These are phyloP conservation scores for Fusarium fracticaudum DNA, from an alignment of 2,329 filamentous ascomycete genomes.

Conservation along the genomic window DNA sequence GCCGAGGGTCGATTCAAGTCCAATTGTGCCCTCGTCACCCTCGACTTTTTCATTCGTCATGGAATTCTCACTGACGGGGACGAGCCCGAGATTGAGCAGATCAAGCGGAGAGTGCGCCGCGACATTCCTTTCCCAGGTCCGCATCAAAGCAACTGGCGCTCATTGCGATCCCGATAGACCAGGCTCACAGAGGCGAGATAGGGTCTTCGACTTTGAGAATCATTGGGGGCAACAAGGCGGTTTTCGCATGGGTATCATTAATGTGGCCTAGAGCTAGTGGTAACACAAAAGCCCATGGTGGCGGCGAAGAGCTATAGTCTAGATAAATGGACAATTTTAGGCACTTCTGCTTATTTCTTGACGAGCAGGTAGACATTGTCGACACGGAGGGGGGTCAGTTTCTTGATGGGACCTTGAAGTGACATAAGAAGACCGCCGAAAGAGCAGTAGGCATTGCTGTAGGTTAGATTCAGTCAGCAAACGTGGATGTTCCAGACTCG, in stretches of 20 bases:
- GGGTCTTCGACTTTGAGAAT: constrained; percentile 9
- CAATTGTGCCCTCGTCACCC: constrained; percentile 84
- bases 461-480: constrained; percentile 21
- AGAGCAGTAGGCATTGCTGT: constrained; percentile 90
- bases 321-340: constrained; percentile 16
- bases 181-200: background rate
- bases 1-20: constrained; percentile 85
- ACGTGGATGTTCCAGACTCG: background rate
- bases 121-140: constrained; percentile 82
- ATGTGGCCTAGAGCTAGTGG: constrained; percentile 33
- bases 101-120: constrained; percentile 79
- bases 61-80: constrained; percentile 81
- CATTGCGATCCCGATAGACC: constrained; percentile 9
- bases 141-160: constrained; percentile 54
- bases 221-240: constrained; percentile 15
- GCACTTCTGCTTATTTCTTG: constrained; percentile 74
- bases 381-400: constrained; percentile 89
- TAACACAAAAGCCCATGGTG: constrained; percentile 15
- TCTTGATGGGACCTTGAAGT: constrained; percentile 94
- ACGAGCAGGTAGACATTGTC: constrained; percentile 93
- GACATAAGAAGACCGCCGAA: constrained; percentile 93
- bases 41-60: constrained; percentile 92
- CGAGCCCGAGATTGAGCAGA: constrained; percentile 81
- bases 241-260: constrained; percentile 42
- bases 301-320: constrained; percentile 15